Base-by-base conservation (phyloP, 2,329 filamentous ascomycete genomes). In the Colletotrichum aenigma region DNA sequence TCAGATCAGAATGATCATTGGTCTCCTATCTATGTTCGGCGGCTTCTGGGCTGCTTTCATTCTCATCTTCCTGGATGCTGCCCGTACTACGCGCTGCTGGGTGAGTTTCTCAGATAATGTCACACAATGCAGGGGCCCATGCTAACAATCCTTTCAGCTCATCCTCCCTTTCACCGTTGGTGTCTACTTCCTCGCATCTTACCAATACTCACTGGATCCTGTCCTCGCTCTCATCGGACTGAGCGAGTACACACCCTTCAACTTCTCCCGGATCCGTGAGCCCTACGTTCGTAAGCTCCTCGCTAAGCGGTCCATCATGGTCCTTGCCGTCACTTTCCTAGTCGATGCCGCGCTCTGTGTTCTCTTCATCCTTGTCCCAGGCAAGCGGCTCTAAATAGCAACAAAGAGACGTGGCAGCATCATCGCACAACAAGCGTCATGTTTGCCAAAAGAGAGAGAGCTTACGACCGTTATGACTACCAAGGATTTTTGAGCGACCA, bases 211-310 rank as follows among this genome's bases (percentile, higher is more conserved):
- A 78, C 92, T 99, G 67, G 97, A 99, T 81, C 96, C 97, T 1
- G 88, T 98, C 77, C 92, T 98, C 84, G 97, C 96, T 6, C 89
- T 98, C 24, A 84, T 94, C n/a, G 96, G 96, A 43, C 94, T 93
- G 84, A 98, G 96, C 87, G 97, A 99, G 87, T 98, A 98, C 86
- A 98, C 96, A 0, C 96, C 98, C 66, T 96, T 98, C 89, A 94
- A 93, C 84, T 98, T 97, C 87, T 94, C 94, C 28, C 91, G 92
- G 55, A 95, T 98, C 78, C 92, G 94, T 71, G 97, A 99, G 85
- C 95, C 96, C 0, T 99, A 97, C 82, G 94, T 99, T 71, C 94
- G 95, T 78, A 94, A 93, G 81, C 92, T 98, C 24, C 90, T 99
- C 71, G 92, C 92, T 79, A 96, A 96, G 83, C 94, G 97, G 74